A percentile compares a stretch with the other conserved stretches of the same genome.
Evolutionary conservation across 306 rosid genomes (phyloP).

Genomic region (Cicer chorassanicum): DNA sequence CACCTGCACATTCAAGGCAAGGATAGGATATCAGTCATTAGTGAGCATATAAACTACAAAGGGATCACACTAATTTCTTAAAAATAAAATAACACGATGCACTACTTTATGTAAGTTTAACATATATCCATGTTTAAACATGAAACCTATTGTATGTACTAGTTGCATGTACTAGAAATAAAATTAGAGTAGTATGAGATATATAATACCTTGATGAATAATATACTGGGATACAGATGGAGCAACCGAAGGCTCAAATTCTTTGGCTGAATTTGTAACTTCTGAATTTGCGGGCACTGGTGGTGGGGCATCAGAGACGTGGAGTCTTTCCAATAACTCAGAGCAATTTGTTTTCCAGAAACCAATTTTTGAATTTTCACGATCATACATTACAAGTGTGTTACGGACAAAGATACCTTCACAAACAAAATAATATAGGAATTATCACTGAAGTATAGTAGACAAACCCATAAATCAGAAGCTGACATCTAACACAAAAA

Average conservation of each 20-base stretch:
- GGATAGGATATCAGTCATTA: conserved; percentile 36
- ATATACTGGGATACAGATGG: conserved; percentile 61
- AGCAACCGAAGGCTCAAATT: conserved; percentile 58
- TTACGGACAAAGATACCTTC: conserved; percentile 90
- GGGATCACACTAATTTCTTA: conserved; percentile 16
- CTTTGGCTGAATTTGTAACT: conserved; percentile 46
- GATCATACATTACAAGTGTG: conserved; percentile 89
- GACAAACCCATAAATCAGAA: conserved; percentile 34
- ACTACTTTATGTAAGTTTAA: conserved; percentile 19
- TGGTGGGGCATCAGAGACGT: conserved; percentile 58
- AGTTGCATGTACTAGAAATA: conserved; percentile 4
- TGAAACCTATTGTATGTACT: conserved; percentile 11
- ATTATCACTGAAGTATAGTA: conserved; percentile 8
- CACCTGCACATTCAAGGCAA: conserved; percentile 60
- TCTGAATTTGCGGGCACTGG: conserved; percentile 56
- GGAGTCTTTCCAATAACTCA: conserved; percentile 86
- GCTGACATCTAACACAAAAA: conserved; percentile 20
- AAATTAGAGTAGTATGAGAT: conserved; percentile 36
- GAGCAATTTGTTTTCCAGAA: conserved; percentile 99
- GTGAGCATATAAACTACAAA: conserved; percentile 31
- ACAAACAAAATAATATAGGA: conserved; percentile 29
- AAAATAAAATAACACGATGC: conserved; percentile 8
- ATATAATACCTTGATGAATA: conserved; percentile 60
- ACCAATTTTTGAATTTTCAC: conserved; percentile 78
- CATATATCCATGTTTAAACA: conserved; percentile 30